These are phyloP conservation scores for Rhodotorula toruloides DNA, from an alignment of 768 basidiomycete species.

Conservation along the genomic window DNA sequence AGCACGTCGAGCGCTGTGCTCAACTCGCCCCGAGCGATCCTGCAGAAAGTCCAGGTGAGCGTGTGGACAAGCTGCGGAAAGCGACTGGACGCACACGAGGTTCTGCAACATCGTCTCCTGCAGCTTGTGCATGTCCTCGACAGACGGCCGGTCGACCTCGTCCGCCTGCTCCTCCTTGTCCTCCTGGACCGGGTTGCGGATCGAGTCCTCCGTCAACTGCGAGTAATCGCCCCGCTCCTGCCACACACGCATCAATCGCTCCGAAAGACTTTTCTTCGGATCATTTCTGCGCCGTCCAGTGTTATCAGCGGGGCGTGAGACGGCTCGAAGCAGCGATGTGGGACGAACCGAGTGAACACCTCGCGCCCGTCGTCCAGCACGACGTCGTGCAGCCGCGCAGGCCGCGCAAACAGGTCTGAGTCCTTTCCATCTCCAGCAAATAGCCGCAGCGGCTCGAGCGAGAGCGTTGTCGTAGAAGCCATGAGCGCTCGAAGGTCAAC, in stretches of 20 bases:
- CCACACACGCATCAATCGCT: constrained; percentile 32
- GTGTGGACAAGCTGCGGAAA: no score
- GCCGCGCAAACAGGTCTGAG: constrained; percentile 21
- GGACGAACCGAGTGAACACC: constrained; percentile 17
- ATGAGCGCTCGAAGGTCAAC: background rate
- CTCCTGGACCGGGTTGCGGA: constrained; percentile 7
- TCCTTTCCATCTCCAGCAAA: constrained; percentile 16
- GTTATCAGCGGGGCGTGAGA: background rate
- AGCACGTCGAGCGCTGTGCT: constrained; percentile 36
- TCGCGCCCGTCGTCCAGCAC: constrained; percentile 17
- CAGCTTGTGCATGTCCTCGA: constrained; percentile 20
- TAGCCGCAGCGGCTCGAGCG: constrained; percentile 24
- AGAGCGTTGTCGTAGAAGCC: constrained; percentile 4
- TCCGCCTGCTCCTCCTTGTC: constrained; percentile 4
- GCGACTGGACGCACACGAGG: constrained; percentile 17
- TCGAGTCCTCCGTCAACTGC: constrained; percentile 11
- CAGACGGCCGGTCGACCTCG: constrained; percentile 9
- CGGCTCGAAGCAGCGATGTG: background rate
- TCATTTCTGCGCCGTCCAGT: background rate
- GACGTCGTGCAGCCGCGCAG: constrained; percentile 17
- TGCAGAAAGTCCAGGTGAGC: background rate
- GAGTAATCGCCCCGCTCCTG: constrained; percentile 38
- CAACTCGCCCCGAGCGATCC: constrained; percentile 32
- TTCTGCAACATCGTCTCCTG: constrained; percentile 27
- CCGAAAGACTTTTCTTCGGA: constrained; percentile 15